Base-by-base conservation (phyloP, 345 rosid genomes). In the Eucalyptus cloeziana region DNA sequence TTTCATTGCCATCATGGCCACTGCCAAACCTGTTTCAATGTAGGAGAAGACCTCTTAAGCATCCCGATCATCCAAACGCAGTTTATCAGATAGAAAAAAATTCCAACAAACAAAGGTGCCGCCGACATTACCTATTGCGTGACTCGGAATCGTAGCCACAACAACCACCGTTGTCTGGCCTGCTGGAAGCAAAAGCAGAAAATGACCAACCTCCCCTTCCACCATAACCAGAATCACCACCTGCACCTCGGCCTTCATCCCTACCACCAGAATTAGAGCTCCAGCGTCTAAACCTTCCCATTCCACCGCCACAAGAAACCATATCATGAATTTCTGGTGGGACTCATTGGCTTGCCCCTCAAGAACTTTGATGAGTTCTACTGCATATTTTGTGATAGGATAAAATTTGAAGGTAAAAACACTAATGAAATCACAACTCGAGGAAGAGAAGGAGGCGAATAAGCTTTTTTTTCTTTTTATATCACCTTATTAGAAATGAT, bases 271-370 rank as follows among this genome's bases (percentile, higher is more conserved):
- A 91, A 85, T 91, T 90, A 79, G 95, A 87, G 87, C 93, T 96
- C 99, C 98, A 96, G 5, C 97, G 96, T 87, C 96, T 94, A 90
- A 88, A 93, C 92, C 92, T 95, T 89, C 94, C 93, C 94, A 91
- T 92, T 52, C 97, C 98, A 86, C 96, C 95, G 90, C 99, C 93
- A 13, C 97, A 96, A 86, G 96, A 90, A 88, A 98, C 99, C 96
- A 98, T 91, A 45, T 93, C 95, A 37, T 96, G 98, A 88, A 98
- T 92, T 90, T 98, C 97, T 64, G 95, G 92, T 69, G 99, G 96
- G 79, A 97, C 98, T 87, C 87, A 88, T 90, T 96, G 99, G 92
- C 91, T 94, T 88, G 99, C 98, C 89, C 99, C 92, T 95, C 96
- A 88, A 98, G 90, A 86, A 98, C 91, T 92, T 95, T 98, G 86